A percentile compares a stretch with the other conserved stretches of the same genome.
phyloP scores from a whole-genome alignment of 495 filamentous ascomycete genomes.

The Tuber magnatum region DNA sequence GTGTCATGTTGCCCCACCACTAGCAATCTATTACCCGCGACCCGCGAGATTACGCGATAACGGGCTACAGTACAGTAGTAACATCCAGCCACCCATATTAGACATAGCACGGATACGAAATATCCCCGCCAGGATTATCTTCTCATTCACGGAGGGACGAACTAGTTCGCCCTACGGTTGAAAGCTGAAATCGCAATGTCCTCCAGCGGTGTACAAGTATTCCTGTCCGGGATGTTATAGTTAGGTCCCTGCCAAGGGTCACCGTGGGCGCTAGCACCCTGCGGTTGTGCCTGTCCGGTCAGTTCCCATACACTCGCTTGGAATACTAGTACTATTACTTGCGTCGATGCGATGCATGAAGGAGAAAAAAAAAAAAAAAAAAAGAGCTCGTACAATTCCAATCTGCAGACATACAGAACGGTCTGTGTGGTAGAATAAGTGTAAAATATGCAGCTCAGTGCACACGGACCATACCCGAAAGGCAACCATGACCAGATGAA shows the following conservation, averaged over 20 bases:
- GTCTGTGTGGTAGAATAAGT: not conserved
- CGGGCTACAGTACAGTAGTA: not conserved
- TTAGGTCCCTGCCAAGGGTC: not conserved
- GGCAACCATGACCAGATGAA: conserved; percentile 1
- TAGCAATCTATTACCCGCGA: not conserved
- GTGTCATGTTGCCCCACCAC: not conserved
- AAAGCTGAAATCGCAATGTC: not conserved
- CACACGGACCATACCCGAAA: conserved; percentile 3
- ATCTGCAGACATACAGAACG: not conserved
- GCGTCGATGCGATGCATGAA: conserved; percentile 3
- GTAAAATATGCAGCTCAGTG: not conserved
- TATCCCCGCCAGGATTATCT: not conserved
- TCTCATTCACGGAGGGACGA: not conserved
- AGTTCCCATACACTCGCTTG: not conserved
- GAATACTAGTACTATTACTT: not conserved
- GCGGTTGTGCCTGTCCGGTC: not conserved
- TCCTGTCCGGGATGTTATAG: not conserved
- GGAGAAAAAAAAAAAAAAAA: not conserved
- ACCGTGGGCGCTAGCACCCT: not conserved
- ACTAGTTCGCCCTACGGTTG: not conserved
- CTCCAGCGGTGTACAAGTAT: not conserved
- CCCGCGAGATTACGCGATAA: not conserved
- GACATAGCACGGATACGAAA: not conserved
- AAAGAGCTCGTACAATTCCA: not conserved
- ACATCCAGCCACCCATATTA: not conserved